Percentiles rank a stretch among this genome's conserved stretches.
phyloP scores from a whole-genome alignment of 768 basidiomycete genomes.

The Myochromella boudieri region DNA sequence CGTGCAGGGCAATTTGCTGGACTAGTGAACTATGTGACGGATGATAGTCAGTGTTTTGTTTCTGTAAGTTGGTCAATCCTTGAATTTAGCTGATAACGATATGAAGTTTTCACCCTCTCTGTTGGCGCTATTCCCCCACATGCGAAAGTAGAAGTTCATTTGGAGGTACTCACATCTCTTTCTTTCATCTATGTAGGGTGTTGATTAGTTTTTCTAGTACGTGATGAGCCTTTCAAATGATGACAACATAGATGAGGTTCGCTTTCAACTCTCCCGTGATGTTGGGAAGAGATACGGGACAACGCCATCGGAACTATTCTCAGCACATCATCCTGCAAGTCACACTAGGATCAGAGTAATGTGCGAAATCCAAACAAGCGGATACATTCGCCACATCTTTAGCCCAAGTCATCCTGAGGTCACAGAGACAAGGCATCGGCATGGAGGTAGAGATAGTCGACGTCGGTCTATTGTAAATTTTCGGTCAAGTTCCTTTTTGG shows the following conservation, averaged over 20 bases:
- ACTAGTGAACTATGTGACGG: slow-evolving; percentile 47
- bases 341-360: slow-evolving; percentile 39
- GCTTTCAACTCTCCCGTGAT: slow-evolving; percentile 53
- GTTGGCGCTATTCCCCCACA: slow-evolving; percentile 50
- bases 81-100: neutral
- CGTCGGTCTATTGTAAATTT: slow-evolving; percentile 39
- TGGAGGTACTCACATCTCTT: slow-evolving; percentile 37
- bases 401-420: slow-evolving; percentile 46
- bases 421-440: slow-evolving; percentile 30
- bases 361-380: slow-evolving; percentile 50
- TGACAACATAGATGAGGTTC: slow-evolving; percentile 43
- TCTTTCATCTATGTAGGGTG: slow-evolving; percentile 1
- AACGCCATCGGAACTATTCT: slow-evolving; percentile 35
- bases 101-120: slow-evolving; percentile 56
- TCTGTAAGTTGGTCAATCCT: neutral
- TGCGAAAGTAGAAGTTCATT: slow-evolving; percentile 34
- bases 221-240: slow-evolving; percentile 55
- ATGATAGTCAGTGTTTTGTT: slow-evolving; percentile 42
- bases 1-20: slow-evolving; percentile 40
- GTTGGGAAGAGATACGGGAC: slow-evolving; percentile 55
- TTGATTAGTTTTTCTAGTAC: slow-evolving; percentile 31
- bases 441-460: slow-evolving; percentile 32
- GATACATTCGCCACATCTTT: slow-evolving; percentile 34
- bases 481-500: slow-evolving; percentile 41
- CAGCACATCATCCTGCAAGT: slow-evolving; percentile 25